phyloP scores from a whole-genome alignment of 2,329 filamentous ascomycete genomes.

The Fusarium subtropicale region DNA sequence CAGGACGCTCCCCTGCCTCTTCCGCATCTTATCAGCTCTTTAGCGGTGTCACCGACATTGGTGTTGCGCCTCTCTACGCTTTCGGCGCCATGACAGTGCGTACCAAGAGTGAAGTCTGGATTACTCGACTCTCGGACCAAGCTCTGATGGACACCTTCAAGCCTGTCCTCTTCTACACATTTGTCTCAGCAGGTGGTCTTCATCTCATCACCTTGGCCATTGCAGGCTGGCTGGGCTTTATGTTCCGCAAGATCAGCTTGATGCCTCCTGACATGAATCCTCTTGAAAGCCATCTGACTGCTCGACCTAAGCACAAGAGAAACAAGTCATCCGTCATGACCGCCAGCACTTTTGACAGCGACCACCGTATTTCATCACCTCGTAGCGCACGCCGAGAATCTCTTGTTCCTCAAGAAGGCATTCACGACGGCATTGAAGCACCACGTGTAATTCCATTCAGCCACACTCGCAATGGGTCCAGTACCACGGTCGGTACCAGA shows the following conservation, averaged over 20 bases:
- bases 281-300: constrained; percentile 85
- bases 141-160: constrained; percentile 70
- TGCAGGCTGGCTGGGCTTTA: constrained; percentile 78
- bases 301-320: constrained; percentile 77
- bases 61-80: constrained; percentile 65
- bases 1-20: constrained; percentile 78
- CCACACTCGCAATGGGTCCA: constrained; percentile 77
- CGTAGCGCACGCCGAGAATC: constrained; percentile 58
- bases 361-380: constrained; percentile 70
- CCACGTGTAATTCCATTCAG: constrained; percentile 78
- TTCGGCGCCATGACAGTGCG: constrained; percentile 64
- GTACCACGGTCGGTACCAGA: constrained; percentile 65
- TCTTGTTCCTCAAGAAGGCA: constrained; percentile 57
- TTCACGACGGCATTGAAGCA: constrained; percentile 59
- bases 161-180: constrained; percentile 74
- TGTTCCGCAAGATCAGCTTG: constrained; percentile 83
- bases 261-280: constrained; percentile 97
- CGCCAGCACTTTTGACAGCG: constrained; percentile 57
- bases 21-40: constrained; percentile 93
- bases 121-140: constrained; percentile 71
- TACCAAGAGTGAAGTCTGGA: constrained; percentile 67
- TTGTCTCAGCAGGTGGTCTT: constrained; percentile 71
- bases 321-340: constrained; percentile 71
- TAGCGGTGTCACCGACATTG: constrained; percentile 76
- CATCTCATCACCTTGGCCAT: constrained; percentile 78